Evolutionary conservation across 768 basidiomycete species (phyloP).

Genomic region (Trametes coccinea): DNA sequence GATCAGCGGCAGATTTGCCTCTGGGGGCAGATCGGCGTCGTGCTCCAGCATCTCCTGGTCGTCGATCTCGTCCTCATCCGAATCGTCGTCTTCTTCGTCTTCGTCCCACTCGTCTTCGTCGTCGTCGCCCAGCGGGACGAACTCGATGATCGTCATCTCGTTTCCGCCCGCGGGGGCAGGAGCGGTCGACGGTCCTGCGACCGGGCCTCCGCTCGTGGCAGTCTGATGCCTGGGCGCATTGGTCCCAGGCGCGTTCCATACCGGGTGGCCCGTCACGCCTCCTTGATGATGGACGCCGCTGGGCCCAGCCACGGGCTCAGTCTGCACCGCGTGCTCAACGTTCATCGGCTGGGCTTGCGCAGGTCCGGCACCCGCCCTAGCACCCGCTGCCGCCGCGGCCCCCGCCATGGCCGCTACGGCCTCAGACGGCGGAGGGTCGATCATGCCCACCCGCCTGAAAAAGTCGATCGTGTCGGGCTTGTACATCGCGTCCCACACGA

Average conservation of each 20-base stretch:
- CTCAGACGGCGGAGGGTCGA: neutral
- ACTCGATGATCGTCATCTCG: neutral
- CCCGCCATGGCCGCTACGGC: neutral
- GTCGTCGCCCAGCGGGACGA: neutral
- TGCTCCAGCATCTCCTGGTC: neutral
- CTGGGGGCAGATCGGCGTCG: neutral
- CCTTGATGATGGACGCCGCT: neutral
- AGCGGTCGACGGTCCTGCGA: no score
- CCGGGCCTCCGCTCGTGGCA: no score
- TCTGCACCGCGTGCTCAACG: no score
- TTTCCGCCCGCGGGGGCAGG: no score
- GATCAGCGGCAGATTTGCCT: neutral
- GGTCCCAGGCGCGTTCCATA: neutral
- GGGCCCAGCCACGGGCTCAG: neutral
- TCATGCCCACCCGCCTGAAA: slow-evolving; percentile 7
- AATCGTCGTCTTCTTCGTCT: slow-evolving; percentile 1
- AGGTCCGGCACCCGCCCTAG: neutral
- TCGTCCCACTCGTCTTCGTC: slow-evolving; percentile 9
- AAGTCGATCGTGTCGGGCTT: slow-evolving; percentile 10
- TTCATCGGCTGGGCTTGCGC: no score
- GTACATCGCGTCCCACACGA: slow-evolving; percentile 27
- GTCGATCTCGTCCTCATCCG: neutral
- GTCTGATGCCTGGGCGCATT: neutral
- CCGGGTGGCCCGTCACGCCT: neutral
- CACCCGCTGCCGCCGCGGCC: neutral